These are phyloP conservation scores for Trichoderma parareesei DNA, from an alignment of 495 filamentous ascomycete species.

Conservation along the genomic window DNA sequence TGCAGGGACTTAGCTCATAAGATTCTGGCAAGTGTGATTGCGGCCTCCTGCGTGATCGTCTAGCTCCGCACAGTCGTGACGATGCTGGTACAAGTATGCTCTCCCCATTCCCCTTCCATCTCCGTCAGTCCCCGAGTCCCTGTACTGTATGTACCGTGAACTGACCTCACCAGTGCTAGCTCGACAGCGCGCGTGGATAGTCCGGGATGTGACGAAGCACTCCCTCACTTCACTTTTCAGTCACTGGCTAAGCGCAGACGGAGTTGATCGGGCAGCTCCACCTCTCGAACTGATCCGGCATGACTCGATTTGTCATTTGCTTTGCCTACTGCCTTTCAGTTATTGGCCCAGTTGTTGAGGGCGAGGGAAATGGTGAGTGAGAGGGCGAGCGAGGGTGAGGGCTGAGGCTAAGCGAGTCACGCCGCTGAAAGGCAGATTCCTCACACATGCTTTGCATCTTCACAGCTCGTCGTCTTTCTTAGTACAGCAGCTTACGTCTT, in stretches of 20 bases:
- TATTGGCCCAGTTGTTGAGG: background rate
- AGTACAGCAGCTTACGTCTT: background rate
- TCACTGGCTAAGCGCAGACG: background rate
- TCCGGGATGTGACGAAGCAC: background rate
- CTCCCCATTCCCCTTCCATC: background rate
- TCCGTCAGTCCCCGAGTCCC: background rate
- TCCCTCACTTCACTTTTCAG: background rate
- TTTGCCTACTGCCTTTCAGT: background rate
- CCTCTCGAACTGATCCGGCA: background rate
- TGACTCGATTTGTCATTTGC: background rate
- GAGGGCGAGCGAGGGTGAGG: slow-evolving; percentile 1
- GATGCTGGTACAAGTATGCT: background rate
- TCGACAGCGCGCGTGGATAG: background rate
- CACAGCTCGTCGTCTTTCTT: background rate
- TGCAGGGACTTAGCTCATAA: too few relatives aligned
- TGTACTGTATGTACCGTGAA: background rate
- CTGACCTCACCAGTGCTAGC: background rate
- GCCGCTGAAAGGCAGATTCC: background rate
- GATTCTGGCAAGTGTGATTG: background rate
- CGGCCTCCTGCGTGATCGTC: background rate
- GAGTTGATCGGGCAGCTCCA: background rate
- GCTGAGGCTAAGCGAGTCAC: slow-evolving; percentile 6
- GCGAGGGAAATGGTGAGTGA: background rate
- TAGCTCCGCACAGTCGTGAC: background rate
- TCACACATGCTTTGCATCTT: background rate